A percentile compares a stretch with the other conserved stretches of the same genome.
Conservation (phyloP, 129 eudicot species). For the Pulicaria dysenterica region DNA sequence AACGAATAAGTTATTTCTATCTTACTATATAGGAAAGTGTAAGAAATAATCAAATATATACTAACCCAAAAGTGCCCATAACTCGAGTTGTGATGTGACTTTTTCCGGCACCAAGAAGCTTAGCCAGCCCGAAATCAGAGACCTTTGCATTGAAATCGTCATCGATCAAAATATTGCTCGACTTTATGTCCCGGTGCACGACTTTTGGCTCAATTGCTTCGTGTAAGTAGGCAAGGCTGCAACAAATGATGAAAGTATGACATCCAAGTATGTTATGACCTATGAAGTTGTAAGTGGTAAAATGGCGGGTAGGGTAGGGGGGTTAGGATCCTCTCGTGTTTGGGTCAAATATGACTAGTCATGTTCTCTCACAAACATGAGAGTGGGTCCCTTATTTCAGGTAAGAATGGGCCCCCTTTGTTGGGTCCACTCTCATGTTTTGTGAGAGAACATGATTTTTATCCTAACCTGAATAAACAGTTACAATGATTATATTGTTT, state of each 20-base stretch:
- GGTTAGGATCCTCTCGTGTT: too few species aligned
- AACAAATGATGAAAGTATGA: conserved; percentile 32
- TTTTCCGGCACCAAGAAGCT: conserved; percentile 84
- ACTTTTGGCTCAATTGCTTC: conserved; percentile 94
- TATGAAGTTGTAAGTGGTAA: too few species aligned
- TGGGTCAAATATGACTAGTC: too few species aligned
- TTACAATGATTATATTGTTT: background rate
- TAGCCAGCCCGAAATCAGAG: conserved; percentile 88
- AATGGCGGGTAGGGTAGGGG: background rate
- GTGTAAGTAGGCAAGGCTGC: conserved; percentile 85
- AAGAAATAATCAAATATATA: conserved; percentile 13
- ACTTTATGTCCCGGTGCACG: conserved; percentile 85
- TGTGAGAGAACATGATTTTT: too few species aligned
- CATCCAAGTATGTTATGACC: conserved; percentile 5
- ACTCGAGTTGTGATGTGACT: conserved; percentile 91
- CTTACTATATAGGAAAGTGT: background rate
- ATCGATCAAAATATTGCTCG: conserved; percentile 81
- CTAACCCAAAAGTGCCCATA: conserved; percentile 97
- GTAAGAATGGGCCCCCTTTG: too few species aligned
- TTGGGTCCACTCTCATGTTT: too few species aligned
- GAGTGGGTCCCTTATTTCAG: too few species aligned
- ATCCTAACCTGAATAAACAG: too few species aligned
- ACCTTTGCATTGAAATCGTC: conserved; percentile 82
- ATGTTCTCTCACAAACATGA: too few species aligned
- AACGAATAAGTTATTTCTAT: background rate